phyloP scores from a whole-genome alignment of 495 filamentous ascomycete genomes.

The Choiromyces venosus region DNA sequence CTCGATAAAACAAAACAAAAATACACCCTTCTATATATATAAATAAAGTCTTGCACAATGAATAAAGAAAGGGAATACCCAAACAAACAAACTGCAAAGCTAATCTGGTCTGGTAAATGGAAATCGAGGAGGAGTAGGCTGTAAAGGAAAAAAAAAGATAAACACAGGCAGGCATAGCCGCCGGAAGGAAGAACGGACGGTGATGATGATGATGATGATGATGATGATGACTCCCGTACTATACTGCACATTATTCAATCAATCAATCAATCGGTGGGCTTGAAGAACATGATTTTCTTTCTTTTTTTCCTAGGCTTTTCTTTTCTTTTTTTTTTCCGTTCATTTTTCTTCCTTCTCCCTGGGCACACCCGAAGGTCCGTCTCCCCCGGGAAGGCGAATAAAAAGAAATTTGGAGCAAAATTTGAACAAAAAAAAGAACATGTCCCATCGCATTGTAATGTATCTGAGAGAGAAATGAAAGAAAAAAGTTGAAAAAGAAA shows the following conservation, averaged over 20 bases:
- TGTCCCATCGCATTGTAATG: constrained; percentile 3
- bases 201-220: neutral
- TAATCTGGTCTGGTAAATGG: neutral
- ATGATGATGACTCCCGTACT: neutral
- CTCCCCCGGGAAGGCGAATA: neutral
- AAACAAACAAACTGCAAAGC: neutral
- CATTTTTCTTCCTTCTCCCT: neutral
- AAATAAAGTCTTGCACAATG: neutral
- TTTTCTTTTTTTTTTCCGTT: no score
- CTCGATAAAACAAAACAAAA: neutral
- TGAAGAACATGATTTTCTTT: neutral
- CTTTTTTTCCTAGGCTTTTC: neutral
- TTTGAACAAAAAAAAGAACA: neutral
- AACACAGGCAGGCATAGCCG: neutral
- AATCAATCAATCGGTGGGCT: neutral
- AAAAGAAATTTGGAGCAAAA: neutral
- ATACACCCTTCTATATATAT: neutral
- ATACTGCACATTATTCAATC: neutral
- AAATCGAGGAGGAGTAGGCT: neutral
- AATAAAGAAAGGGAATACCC: neutral
- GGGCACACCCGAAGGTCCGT: neutral
- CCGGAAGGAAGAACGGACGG: neutral
- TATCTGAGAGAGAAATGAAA: constrained; percentile 15
- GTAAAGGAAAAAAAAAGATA: neutral
- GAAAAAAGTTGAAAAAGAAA: constrained; percentile 15